These are phyloP conservation scores for Madurella fahalii DNA, from an alignment of 2,329 filamentous ascomycete species.

Conservation along the genomic window DNA sequence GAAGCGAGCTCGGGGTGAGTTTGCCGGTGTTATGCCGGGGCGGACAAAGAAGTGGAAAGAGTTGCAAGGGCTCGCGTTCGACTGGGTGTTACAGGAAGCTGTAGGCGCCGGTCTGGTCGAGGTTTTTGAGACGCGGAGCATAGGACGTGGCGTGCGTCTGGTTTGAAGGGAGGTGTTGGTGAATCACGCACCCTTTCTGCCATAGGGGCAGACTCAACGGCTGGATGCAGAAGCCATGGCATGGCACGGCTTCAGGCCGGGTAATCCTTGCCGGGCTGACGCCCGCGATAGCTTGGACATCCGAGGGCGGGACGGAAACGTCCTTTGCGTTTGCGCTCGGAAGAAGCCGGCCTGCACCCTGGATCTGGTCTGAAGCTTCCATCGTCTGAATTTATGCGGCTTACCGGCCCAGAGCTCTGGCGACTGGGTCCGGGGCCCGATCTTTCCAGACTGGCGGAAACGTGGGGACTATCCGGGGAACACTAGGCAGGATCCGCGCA, in stretches of 20 bases:
- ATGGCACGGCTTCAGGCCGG: background rate
- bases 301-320: background rate
- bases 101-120: slow-evolving; percentile 67
- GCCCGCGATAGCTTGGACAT: background rate
- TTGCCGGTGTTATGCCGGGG: slow-evolving; percentile 53
- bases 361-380: slow-evolving; percentile 4
- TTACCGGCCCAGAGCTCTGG: background rate
- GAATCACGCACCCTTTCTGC: background rate
- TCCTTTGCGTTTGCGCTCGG: background rate
- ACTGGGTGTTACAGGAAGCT: slow-evolving; percentile 68
- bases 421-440: slow-evolving; percentile 1
- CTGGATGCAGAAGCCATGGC: no score
- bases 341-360: background rate
- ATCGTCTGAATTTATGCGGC: slow-evolving; percentile 4
- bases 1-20: slow-evolving; percentile 53
- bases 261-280: background rate
- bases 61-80: slow-evolving; percentile 65
- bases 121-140: slow-evolving; percentile 69
- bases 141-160: slow-evolving; percentile 61
- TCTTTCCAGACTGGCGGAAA: background rate
- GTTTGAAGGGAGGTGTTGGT: slow-evolving; percentile 24
- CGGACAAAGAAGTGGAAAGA: slow-evolving; percentile 66
- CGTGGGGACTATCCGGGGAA: background rate
- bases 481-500: background rate
- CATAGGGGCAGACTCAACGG: no score